Evolutionary conservation across 768 basidiomycete genomes (phyloP), one percentile per base, ranked within the genome.

Genomic region (Boletus pseudo-olivaceus): DNA sequence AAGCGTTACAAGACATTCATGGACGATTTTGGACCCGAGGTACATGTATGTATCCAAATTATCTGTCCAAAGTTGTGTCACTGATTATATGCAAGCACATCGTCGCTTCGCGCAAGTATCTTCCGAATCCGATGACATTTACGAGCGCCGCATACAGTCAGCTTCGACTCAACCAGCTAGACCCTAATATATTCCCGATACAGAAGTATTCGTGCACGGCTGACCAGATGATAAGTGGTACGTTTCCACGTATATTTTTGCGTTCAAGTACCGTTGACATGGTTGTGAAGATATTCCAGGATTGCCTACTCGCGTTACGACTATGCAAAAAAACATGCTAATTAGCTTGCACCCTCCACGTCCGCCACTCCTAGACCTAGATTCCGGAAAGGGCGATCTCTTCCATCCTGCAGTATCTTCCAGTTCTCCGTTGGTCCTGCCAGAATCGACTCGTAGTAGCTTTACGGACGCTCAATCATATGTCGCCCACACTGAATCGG

Each of bases 141-240:
- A 87, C 84, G 3, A 85, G 84, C 32, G 81, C 85, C 3, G 86
- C 86, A 8, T 82, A 82, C 59, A 83, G 82, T 57, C 87, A 90
- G 56, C 77, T 91, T 19, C 80, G 84, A 47, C 75, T 98, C 15
- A 82, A 82, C 59, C 75, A 84, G 54, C 74, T 96, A 26, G 91
- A 96, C 60, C 57, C 78, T 1, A 68, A 79, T 2, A 80, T 94
- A 62, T 98, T 97, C 74, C 82, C 81, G 0, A 63, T 87, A 14
- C 88, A 87, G 0, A 73, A 83, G 53, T 83, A 79, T 63, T 73
- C 72, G 0, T 65, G 80, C 39, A 63, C 67, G 0, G 67, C 83
- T 11, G 61, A 67, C 38, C 76, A 71, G 50, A 61, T 70, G 17
- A 60, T 88, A 35, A 65, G 51, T 15, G 38, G 77, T 74, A 46